These are phyloP conservation scores for Aspergillus transmontanensis DNA, from an alignment of 2,329 filamentous ascomycete genomes.

Conservation along the genomic window DNA sequence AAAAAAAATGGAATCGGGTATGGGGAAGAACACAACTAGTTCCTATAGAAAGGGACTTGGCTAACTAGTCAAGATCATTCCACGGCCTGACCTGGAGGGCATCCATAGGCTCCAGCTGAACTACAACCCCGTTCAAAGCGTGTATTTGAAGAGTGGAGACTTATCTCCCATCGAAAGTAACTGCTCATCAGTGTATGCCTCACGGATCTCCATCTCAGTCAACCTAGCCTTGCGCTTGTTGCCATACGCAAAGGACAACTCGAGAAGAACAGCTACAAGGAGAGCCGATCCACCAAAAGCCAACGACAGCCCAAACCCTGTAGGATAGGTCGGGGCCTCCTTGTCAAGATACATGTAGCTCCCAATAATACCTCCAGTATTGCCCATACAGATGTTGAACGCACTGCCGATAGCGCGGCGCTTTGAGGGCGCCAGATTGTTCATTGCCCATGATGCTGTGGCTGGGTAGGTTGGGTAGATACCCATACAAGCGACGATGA, in stretches of 20 bases:
- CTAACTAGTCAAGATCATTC: too few species aligned
- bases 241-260: constrained; percentile 20
- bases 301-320: constrained; percentile 25
- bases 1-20: too few species aligned
- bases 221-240: constrained; percentile 24
- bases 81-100: too few species aligned
- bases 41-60: too few species aligned
- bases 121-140: constrained; percentile 8
- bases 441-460: constrained; percentile 27
- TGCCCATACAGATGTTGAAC: constrained; percentile 25
- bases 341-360: constrained; percentile 27
- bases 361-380: constrained; percentile 26
- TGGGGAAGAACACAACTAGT: too few species aligned
- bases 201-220: constrained; percentile 34
- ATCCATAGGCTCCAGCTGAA: too few species aligned
- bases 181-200: constrained; percentile 43
- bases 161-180: constrained; percentile 45
- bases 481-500: constrained; percentile 26
- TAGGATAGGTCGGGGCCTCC: constrained; percentile 24
- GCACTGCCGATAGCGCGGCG: constrained; percentile 26
- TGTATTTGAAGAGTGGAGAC: constrained; percentile 47
- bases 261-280: constrained; percentile 22
- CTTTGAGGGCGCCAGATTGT: constrained; percentile 28
- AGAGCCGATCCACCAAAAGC: constrained; percentile 34
- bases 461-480: constrained; percentile 30